Evolutionary conservation across 1,284 basidiomycete species (phyloP), one percentile per base, ranked within the genome.

Genomic region (Sporisorium sorghi): DNA sequence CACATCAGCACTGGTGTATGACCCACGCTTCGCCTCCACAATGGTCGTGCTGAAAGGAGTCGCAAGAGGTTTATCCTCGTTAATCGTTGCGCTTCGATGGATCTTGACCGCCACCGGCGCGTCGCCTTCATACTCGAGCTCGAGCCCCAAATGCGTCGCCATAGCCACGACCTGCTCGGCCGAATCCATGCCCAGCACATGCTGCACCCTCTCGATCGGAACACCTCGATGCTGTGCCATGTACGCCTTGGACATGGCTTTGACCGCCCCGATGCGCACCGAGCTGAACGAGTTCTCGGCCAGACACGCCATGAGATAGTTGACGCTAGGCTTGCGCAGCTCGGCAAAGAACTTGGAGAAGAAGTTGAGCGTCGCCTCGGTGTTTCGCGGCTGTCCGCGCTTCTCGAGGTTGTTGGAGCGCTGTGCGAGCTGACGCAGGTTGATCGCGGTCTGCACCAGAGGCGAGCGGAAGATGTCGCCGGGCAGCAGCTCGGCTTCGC

Each of bases 381-480:
- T 86, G 69, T 87, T 88, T 37, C 84, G 65, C 0, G 84, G 82
- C 32, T 81, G 73, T 17, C 83, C 81, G 67, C 87, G 86, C 19
- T 85, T 85, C 10, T 86, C 86, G 60, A 87, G 86, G 58, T 87
- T 87, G 80, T 93, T 94, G 71, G 90, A 91, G 32, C 88, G 87
- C 79, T 97, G 96, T 0, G 94, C 92, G 42, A 91, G 89, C 26
- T 88, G 86, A 5, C 93, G 91, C 73, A 98, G 91, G 26, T 89
- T 88, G 24, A 93, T 91, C 0, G 92, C 93, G 35, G 92, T 87
- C 81, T 92, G 90, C 73, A 96, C 91, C 17, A 92, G 88, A 0
- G 92, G 90, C 77, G 94, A 88, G 14, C 87, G 85, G 57, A 90
- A 88, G 73, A 98, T 90, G 43, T 88, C 83, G 1, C 87, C 85